Conservation (phyloP, 2,329 filamentous ascomycete species). For the Dothidotthia symphoricarpi region DNA sequence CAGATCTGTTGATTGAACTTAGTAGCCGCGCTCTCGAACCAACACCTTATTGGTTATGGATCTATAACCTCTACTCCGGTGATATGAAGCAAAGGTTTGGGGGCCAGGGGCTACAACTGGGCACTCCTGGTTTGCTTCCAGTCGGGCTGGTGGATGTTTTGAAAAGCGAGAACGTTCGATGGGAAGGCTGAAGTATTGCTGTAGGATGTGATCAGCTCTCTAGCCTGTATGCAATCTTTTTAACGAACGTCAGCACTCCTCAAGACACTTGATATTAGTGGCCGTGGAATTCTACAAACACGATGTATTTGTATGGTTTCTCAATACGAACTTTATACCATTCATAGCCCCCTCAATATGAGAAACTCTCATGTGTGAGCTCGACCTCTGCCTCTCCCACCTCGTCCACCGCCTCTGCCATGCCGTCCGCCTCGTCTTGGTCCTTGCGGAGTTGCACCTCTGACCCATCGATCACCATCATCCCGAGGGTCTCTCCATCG, state of each 20-base stretch:
- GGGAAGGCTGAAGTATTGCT: neutral
- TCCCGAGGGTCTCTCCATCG: slow-evolving; percentile 40
- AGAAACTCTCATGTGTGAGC: too few relatives aligned
- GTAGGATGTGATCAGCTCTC: too few relatives aligned
- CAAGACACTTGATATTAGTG: too few relatives aligned
- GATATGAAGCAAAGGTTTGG: slow-evolving; percentile 46
- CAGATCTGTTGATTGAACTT: slow-evolving; percentile 16
- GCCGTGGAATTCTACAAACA: too few relatives aligned
- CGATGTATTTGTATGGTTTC: too few relatives aligned
- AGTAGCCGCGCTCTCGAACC: slow-evolving; percentile 1
- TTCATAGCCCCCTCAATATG: too few relatives aligned
- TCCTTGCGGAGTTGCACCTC: slow-evolving; percentile 7
- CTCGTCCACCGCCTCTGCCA: slow-evolving; percentile 11
- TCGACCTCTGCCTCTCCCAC: slow-evolving; percentile 14
- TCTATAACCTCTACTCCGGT: slow-evolving; percentile 42
- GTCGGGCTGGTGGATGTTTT: slow-evolving; percentile 30
- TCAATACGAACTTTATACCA: too few relatives aligned
- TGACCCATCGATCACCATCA: slow-evolving; percentile 22
- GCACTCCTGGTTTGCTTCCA: slow-evolving; percentile 45
- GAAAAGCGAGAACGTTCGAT: slow-evolving; percentile 3
- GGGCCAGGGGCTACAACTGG: slow-evolving; percentile 37
- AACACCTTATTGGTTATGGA: slow-evolving; percentile 50
- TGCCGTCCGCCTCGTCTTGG: slow-evolving; percentile 9
- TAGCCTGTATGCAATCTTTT: too few relatives aligned
- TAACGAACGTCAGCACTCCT: too few relatives aligned